Evolutionary conservation across 1,139 yeast species (phyloP), one percentile per base, ranked within the genome.

Genomic region (Kluyveromyces sp.): DNA sequence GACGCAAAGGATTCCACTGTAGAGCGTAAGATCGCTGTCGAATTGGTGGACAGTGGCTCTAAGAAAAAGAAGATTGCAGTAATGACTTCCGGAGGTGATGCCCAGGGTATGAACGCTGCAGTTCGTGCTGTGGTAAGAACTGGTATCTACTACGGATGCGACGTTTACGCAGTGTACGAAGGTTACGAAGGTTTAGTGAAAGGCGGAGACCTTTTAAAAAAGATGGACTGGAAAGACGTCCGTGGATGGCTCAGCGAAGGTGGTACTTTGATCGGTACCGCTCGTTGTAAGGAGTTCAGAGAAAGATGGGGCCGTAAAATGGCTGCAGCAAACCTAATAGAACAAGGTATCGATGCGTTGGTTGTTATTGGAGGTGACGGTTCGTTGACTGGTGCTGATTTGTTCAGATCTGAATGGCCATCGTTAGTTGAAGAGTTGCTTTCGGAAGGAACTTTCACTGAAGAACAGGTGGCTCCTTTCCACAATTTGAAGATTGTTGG

Each of bases 281-380:
- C 94, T 16, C 69, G 94, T 60, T 79, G 81, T 56, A 73, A 66
- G 70, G 83, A 71, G 49, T 83, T 83, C 65, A 74, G 74, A 55
- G 82, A 82, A 58, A 70, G 86, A 46, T 66, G 71, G 61, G 94
- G 92, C 35, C 70, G 94, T 56, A 69, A 82, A 46, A 62, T 63
- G 40, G 89, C 81, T 13, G 83, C 88, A 46, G 74, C 74, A 51
- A 78, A 83, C 59, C 70, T 83, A 76, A 75, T 83, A 49, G 70
- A 69, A 22, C 77, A 80, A 46, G 92, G 92, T 43, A 82, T 83
- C 47, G 88, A 83, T 59, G 92, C 88, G 3, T 69, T 83, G 50
- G 76, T 83, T 51, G 92, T 83, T 16, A 81, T 88, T 67, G 94
- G 94, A 57, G 94, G 94, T 64, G 94, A 83, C 60, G 94, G 94